A percentile compares a stretch with the other conserved stretches of the same genome.
Conservation (phyloP, 352 stramenopile species). For the Peronosclerospora sorghi region DNA sequence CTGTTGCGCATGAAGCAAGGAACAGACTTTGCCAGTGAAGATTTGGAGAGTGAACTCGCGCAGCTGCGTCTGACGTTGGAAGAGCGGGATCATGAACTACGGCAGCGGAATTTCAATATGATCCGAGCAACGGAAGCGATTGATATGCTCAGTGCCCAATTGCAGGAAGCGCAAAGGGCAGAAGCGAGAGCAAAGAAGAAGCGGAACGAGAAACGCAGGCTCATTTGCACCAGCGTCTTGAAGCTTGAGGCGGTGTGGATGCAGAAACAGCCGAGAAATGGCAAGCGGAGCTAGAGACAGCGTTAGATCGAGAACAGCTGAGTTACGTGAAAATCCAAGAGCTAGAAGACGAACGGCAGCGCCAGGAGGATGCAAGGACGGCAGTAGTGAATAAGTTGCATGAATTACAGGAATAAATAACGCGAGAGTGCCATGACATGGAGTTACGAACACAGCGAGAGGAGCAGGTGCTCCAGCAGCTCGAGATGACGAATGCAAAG, state of each 20-base stretch:
- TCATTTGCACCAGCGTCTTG: constrained; percentile 21
- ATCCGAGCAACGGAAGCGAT: constrained; percentile 49
- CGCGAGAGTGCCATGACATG: constrained; percentile 22
- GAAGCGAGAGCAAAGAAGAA: constrained; percentile 16
- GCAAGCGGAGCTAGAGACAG: too few species aligned
- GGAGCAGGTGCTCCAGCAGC: constrained; percentile 30
- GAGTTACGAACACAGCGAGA: constrained; percentile 21
- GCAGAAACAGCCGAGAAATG: too few species aligned
- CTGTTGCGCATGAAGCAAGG: constrained; percentile 49
- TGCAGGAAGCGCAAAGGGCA: too few species aligned
- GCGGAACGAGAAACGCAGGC: constrained; percentile 15
- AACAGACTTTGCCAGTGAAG: constrained; percentile 45
- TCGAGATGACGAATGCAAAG: constrained; percentile 22
- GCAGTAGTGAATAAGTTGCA: constrained; percentile 24
- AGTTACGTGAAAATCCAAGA: constrained; percentile 16
- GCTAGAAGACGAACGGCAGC: too few species aligned
- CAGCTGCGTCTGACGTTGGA: constrained; percentile 40
- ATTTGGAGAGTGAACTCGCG: constrained; percentile 48
- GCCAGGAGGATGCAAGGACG: too few species aligned
- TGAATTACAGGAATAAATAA: constrained; percentile 20
- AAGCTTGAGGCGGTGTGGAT: constrained; percentile 18
- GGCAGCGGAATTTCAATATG: constrained; percentile 45
- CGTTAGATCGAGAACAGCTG: too few species aligned
- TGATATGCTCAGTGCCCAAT: constrained; percentile 38
- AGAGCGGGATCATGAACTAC: too few species aligned